Evolutionary conservation across 1,284 basidiomycete genomes (phyloP).

Genomic region (Acaromyces ingoldii): DNA sequence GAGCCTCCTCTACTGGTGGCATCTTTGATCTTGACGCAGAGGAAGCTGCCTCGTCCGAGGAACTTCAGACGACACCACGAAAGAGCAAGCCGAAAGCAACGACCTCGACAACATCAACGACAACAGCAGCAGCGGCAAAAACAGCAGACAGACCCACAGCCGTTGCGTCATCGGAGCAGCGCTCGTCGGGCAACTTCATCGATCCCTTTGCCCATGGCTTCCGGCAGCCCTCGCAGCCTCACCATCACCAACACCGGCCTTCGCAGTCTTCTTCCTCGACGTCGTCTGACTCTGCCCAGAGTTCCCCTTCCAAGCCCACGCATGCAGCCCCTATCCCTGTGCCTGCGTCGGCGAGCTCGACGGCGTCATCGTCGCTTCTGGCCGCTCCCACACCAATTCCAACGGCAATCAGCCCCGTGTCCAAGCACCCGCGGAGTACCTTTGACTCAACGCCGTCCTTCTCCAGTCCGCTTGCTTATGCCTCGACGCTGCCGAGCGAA

Average conservation of each 20-base stretch:
- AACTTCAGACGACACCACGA: too few species aligned
- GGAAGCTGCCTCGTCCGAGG: too few species aligned
- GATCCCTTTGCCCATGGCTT: constrained; percentile 17
- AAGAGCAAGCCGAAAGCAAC: too few species aligned
- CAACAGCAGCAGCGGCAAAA: constrained; percentile 14
- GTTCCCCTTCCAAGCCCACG: too few species aligned
- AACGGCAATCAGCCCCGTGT: constrained; percentile 1
- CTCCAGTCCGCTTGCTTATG: constrained; percentile 46
- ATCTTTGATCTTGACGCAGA: constrained; percentile 38
- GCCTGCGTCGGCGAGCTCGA: constrained; percentile 5
- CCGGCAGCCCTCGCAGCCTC: too few species aligned
- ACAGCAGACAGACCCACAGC: background rate
- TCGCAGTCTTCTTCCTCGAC: too few species aligned
- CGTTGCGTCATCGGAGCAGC: background rate
- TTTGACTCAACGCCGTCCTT: constrained; percentile 40
- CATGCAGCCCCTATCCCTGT: constrained; percentile 14
- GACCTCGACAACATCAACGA: constrained; percentile 14
- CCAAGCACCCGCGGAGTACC: constrained; percentile 2
- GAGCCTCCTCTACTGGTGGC: constrained; percentile 26
- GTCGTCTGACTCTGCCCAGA: constrained; percentile 7
- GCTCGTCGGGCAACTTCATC: constrained; percentile 6
- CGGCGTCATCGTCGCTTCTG: background rate
- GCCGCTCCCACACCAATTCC: background rate
- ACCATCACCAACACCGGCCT: too few species aligned
- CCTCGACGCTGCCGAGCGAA: constrained; percentile 31